Base-by-base conservation (phyloP, 2,329 filamentous ascomycete species). In the Talaromyces sp. region DNA sequence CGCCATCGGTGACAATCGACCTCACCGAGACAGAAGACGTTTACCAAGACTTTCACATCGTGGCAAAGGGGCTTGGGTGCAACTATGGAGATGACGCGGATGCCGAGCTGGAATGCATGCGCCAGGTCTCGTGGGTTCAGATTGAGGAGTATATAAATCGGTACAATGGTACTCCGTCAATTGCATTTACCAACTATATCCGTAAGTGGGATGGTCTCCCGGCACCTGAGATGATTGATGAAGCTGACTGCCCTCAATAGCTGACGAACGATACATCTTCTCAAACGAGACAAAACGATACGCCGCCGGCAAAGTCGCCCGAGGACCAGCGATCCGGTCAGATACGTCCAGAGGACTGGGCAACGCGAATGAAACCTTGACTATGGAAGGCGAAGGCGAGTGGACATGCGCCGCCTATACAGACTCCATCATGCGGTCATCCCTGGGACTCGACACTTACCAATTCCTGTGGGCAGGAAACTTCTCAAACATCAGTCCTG, bases 401-500 rank as follows among this genome's bases (percentile, higher is more conserved):
- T 61, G 58, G 60, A 21, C 53, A 27, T 66, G 64, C 53, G 46
- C 55, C 3, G 60, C 59, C n/a, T 58, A 58, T 11, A 48, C 50
- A 14, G 62, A 65, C n/a, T 59, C 61, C 0, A 57, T 41, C 2
- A 9, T 62, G 54, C 61, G 60, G 0, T 51, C 53, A 27, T 58
- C 61, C 2, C 51, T 56, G 24, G 62, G 65, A 12, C 61, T 65
- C 32, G 57, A 64, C 2, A 76, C 76, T 1, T 79, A 73, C 63
- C 74, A 76, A 21, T 79, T 76, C 64, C 66, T 72, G 52, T 77
- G 76, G 62, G 69, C 70, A 3, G 77, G 76, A 54, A 74, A 75
- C 57, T 79, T 77, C 63, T 66, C 74, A 21, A 79, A 80, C 61
- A 70, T 79, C 38, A 69, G 71, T 14, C 72, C 72, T 0, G 66